Percentiles rank a stretch among this genome's conserved stretches.
Evolutionary conservation across 768 basidiomycete species (phyloP).

Genomic region (Tulasnella sp.): DNA sequence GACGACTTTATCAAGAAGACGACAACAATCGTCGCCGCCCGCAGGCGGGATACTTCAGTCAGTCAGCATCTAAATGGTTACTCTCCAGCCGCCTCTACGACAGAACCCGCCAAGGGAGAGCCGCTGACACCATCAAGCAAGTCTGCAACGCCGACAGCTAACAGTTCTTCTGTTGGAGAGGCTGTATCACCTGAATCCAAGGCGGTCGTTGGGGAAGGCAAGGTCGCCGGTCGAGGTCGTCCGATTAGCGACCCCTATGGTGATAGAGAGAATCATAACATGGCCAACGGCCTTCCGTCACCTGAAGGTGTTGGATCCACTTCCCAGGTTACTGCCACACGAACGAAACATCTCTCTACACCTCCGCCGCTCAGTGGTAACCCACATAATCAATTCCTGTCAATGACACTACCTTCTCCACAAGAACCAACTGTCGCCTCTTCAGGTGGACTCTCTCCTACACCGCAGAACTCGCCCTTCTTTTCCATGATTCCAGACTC

Average conservation of each 20-base stretch:
- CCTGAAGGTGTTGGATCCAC: background rate
- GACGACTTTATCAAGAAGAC: slow-evolving; percentile 49
- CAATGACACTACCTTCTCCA: background rate
- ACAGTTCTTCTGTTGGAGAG: background rate
- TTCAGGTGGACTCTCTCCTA: background rate
- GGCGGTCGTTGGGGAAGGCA: background rate
- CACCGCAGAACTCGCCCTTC: background rate
- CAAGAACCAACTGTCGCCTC: background rate
- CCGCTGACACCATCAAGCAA: background rate
- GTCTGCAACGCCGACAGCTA: background rate
- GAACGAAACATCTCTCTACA: background rate
- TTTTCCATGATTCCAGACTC: slow-evolving; percentile 6
- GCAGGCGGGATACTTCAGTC: background rate
- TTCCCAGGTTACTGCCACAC: background rate
- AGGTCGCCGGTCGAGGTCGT: background rate
- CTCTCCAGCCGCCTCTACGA: slow-evolving; percentile 1
- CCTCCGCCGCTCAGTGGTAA: background rate
- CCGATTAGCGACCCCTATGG: slow-evolving; percentile 7
- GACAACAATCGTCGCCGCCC: background rate
- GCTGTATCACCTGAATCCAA: background rate
- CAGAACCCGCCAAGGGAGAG: background rate
- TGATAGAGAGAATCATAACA: background rate
- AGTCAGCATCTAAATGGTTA: background rate
- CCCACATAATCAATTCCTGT: background rate
- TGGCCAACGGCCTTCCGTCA: background rate